phyloP scores from a whole-genome alignment of 208 protist species.

The Acanthamoeba sp. region DNA sequence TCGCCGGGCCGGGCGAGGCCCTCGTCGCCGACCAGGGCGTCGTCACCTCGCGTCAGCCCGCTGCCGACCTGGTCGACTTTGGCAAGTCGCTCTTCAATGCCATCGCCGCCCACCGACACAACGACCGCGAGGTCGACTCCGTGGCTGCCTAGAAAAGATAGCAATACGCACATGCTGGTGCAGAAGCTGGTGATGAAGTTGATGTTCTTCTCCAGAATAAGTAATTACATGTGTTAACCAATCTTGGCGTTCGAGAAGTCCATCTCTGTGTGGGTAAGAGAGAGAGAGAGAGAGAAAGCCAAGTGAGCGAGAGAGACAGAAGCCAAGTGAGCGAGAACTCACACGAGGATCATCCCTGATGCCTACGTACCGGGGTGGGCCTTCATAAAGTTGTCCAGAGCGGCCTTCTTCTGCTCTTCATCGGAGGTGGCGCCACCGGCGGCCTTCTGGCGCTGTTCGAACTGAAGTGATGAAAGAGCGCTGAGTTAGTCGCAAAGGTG shows the following conservation, averaged over 20 bases:
- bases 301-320: too few species aligned
- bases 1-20: slow-evolving; percentile 56
- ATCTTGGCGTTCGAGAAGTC: slow-evolving; percentile 89
- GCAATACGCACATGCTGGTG: too few species aligned
- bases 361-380: slow-evolving; percentile 81
- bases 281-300: too few species aligned
- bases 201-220: not conserved
- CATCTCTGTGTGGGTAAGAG: slow-evolving; percentile 79
- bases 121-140: slow-evolving; percentile 50
- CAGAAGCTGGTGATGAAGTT: too few species aligned
- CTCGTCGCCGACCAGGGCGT: slow-evolving; percentile 52
- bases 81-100: slow-evolving; percentile 60
- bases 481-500: too few species aligned
- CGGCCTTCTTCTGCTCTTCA: slow-evolving; percentile 86
- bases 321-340: too few species aligned
- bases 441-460: slow-evolving; percentile 89
- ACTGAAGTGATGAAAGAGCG: slow-evolving; percentile 72
- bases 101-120: slow-evolving; percentile 69
- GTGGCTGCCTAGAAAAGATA: slow-evolving; percentile 27
- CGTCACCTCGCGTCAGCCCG: slow-evolving; percentile 29
- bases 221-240: slow-evolving; percentile 75
- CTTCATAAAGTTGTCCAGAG: slow-evolving; percentile 88
- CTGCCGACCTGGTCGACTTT: not conserved
- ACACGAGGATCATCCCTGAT: too few species aligned
- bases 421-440: slow-evolving; percentile 87